Percentiles rank a stretch among this genome's conserved stretches.
Evolutionary conservation across 257 asterid species (phyloP).

Genomic region (Solanum piurae): DNA sequence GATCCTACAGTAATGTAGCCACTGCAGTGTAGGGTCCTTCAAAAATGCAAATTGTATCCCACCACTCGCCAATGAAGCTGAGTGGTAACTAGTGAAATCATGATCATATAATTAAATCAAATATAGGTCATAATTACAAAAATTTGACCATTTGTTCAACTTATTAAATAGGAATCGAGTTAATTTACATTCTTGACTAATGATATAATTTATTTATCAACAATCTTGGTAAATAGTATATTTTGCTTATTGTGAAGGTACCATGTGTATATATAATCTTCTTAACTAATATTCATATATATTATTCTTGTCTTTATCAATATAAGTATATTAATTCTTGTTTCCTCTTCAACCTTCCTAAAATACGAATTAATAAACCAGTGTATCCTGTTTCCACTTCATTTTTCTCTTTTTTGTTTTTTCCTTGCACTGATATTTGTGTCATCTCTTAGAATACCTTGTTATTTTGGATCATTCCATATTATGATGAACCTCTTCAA

Average conservation of each 20-base stretch:
- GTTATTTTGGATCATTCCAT: background rate
- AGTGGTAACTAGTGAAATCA: background rate
- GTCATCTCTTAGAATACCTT: background rate
- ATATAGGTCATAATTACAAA: background rate
- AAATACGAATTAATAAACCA: background rate
- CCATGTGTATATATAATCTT: background rate
- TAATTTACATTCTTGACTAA: background rate
- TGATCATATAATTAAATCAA: background rate
- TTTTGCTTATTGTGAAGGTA: background rate
- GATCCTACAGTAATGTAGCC: background rate
- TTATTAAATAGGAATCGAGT: background rate
- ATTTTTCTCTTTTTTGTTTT: background rate
- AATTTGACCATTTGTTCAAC: background rate
- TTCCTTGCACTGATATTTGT: background rate
- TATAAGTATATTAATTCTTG: background rate
- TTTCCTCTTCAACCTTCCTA: background rate
- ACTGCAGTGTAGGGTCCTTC: background rate
- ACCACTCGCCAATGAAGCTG: background rate
- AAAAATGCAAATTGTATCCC: background rate
- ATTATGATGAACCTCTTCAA: background rate
- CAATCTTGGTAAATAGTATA: background rate
- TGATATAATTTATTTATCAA: background rate
- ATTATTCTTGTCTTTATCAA: background rate
- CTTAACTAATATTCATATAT: background rate
- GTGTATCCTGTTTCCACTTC: background rate